Conservation (phyloP, 164 flowering plant genomes). For the Stephania japonica region DNA sequence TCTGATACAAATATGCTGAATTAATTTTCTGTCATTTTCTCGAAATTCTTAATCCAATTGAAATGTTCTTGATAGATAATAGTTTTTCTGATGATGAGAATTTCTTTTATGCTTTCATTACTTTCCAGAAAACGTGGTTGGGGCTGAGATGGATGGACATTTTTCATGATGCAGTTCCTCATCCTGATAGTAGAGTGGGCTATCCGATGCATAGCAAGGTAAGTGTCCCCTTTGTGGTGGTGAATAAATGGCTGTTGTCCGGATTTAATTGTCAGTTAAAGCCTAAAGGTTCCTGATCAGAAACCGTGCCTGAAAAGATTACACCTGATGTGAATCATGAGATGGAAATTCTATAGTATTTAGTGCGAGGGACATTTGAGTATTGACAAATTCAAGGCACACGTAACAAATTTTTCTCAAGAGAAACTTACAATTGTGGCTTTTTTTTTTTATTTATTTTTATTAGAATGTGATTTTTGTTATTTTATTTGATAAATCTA, state of each 20-base stretch:
- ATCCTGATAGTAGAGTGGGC: conserved; percentile 59
- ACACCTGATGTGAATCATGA: background rate
- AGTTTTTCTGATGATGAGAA: background rate
- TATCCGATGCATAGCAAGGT: conserved; percentile 90
- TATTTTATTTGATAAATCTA: no score
- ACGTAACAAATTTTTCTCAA: no score
- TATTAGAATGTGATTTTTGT: no score
- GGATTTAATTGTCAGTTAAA: background rate
- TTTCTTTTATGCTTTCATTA: background rate
- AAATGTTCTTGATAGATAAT: background rate
- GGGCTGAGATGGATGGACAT: conserved; percentile 47
- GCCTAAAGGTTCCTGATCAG: background rate
- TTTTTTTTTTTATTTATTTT: no score
- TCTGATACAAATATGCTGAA: background rate
- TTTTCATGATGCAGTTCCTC: conserved; percentile 73
- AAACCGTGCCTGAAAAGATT: background rate
- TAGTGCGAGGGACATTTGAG: background rate
- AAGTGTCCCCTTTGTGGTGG: background rate
- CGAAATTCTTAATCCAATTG: background rate
- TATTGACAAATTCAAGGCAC: no score
- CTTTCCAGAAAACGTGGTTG: conserved; percentile 78
- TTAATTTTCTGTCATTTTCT: background rate
- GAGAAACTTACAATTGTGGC: no score
- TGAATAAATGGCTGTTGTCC: background rate
- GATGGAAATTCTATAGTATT: background rate